A percentile compares a stretch with the other conserved stretches of the same genome.
Conservation (phyloP, 306 rosid species). For the Inga laurina region DNA sequence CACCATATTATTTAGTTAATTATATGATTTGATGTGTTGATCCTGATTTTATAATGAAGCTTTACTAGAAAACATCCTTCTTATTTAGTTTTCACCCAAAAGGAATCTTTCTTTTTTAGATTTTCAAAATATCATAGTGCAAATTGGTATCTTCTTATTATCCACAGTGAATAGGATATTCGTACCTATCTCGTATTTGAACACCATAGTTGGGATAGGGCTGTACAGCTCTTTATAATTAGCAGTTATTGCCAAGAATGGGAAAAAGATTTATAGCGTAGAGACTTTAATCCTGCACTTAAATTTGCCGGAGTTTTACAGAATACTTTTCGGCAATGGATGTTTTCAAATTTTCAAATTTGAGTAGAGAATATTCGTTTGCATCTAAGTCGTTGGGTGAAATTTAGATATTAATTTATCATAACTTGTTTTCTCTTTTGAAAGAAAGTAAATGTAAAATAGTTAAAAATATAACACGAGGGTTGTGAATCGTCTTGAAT, state of each 20-base stretch:
- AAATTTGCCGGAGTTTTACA: too few relatives aligned
- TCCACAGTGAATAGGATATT: neutral
- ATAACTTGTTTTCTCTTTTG: too few relatives aligned
- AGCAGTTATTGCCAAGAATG: neutral
- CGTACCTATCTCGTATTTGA: constrained; percentile 7
- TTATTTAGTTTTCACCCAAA: neutral
- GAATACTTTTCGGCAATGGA: too few relatives aligned
- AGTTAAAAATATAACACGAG: neutral
- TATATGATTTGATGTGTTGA: neutral
- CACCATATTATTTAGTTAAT: neutral
- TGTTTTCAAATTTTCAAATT: too few relatives aligned
- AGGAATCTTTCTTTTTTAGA: neutral
- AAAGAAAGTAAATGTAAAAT: too few relatives aligned
- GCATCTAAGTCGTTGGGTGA: neutral
- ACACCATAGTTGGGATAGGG: constrained; percentile 46
- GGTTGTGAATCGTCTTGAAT: neutral
- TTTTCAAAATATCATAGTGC: neutral
- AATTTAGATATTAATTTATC: neutral
- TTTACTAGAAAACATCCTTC: neutral
- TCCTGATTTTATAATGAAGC: neutral
- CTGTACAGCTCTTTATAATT: neutral
- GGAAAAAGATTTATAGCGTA: neutral
- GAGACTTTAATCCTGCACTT: neutral
- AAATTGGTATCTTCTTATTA: neutral
- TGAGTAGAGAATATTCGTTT: neutral